These are phyloP conservation scores for Suillus decipiens DNA, from an alignment of 768 basidiomycete species.

Conservation along the genomic window DNA sequence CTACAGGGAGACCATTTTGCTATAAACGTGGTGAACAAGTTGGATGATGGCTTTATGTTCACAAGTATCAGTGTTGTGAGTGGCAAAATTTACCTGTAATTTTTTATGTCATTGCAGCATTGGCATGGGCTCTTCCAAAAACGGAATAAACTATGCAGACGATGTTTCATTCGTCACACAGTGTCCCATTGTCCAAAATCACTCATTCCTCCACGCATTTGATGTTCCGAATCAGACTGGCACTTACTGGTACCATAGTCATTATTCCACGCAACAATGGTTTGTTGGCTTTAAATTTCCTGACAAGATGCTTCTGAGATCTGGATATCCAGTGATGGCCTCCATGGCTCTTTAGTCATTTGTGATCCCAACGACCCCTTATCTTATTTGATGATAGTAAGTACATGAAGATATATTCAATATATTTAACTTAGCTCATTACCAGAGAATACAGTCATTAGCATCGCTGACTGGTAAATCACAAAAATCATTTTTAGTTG, in stretches of 20 bases:
- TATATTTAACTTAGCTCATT: neutral
- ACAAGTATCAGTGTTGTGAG: neutral
- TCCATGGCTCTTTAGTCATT: neutral
- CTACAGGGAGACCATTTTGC: neutral
- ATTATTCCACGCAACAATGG: conserved; percentile 37
- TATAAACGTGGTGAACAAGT: neutral
- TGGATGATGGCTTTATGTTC: neutral
- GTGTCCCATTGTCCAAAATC: neutral
- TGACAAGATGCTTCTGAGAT: neutral
- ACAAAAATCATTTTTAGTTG: neutral
- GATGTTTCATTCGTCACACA: neutral
- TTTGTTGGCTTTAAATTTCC: neutral
- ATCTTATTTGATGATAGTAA: neutral
- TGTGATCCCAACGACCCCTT: neutral
- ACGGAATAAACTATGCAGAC: neutral
- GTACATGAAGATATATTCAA: neutral
- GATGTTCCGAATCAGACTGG: conserved; percentile 19
- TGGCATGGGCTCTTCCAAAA: neutral
- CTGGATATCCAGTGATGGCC: neutral
- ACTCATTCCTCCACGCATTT: neutral
- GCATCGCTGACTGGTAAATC: neutral
- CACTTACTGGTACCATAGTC: conserved; percentile 40
- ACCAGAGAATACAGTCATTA: neutral
- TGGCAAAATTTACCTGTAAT: neutral
- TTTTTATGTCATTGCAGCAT: neutral